Percentiles rank a stretch among this genome's conserved stretches.
phyloP scores from a whole-genome alignment of 257 asterid species.

The Solanum neorickii region DNA sequence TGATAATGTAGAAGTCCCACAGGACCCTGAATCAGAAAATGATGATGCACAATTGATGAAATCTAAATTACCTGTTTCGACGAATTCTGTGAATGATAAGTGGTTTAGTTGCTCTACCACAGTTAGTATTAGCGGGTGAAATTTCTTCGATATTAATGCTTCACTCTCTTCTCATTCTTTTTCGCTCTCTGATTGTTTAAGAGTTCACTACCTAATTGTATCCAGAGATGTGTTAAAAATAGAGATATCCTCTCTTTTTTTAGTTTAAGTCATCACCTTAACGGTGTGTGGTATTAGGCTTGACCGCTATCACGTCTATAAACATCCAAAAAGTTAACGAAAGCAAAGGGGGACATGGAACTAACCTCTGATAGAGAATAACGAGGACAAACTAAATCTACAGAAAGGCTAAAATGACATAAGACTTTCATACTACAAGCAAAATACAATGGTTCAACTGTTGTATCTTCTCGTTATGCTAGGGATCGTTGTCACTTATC shows the following conservation, averaged over 20 bases:
- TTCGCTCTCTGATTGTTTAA: background rate
- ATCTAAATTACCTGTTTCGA: constrained; percentile 14
- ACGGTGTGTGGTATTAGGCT: background rate
- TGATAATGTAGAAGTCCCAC: background rate
- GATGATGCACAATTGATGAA: constrained; percentile 14
- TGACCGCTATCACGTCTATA: background rate
- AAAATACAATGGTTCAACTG: background rate
- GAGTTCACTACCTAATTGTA: background rate
- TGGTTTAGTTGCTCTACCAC: constrained; percentile 25
- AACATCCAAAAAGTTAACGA: background rate
- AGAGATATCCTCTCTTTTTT: background rate
- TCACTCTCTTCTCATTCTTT: background rate
- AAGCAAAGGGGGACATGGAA: background rate
- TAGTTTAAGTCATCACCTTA: background rate
- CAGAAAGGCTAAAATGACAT: background rate
- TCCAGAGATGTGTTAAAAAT: background rate
- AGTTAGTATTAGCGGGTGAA: constrained; percentile 11
- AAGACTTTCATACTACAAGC: background rate
- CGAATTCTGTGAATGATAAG: constrained; percentile 19
- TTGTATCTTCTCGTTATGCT: background rate
- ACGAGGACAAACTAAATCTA: background rate
- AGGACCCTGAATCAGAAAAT: constrained; percentile 28
- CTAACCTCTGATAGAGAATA: background rate
- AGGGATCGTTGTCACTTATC: background rate
- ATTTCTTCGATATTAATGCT: background rate